These are phyloP conservation scores for Fusarium lyarnte DNA, from an alignment of 2,329 filamentous ascomycete genomes.

Conservation along the genomic window DNA sequence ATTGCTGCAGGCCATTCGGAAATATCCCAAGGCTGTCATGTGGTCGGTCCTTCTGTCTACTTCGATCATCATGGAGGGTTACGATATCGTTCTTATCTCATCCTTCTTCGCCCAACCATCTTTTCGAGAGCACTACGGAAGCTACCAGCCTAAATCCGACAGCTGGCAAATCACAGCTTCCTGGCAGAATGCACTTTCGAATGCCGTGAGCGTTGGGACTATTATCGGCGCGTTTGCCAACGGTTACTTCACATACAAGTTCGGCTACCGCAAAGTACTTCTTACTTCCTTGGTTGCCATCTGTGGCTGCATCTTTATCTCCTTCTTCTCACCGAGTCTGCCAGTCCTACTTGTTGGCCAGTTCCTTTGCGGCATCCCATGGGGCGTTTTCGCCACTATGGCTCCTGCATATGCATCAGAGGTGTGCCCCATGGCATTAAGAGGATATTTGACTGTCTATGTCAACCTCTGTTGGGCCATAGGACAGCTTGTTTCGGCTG, in stretches of 20 bases:
- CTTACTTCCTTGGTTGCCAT: conserved; percentile 47
- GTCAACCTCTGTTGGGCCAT: conserved; percentile 57
- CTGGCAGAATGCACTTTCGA: conserved; percentile 21
- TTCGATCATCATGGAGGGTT: conserved; percentile 51
- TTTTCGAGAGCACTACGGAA: conserved; percentile 42
- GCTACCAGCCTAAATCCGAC: conserved; percentile 16
- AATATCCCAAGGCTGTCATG: conserved; percentile 28
- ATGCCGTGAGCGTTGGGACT: conserved; percentile 18
- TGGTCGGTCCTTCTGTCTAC: conserved; percentile 40
- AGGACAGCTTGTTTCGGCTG: conserved; percentile 53
- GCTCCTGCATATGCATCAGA: conserved; percentile 57
- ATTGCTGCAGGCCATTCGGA: conserved; percentile 21
- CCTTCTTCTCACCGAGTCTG: conserved; percentile 49
- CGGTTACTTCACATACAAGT: conserved; percentile 34
- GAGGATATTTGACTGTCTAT: conserved; percentile 54
- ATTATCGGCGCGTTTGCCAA: conserved; percentile 39
- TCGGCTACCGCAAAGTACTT: conserved; percentile 58
- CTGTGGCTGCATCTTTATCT: conserved; percentile 44
- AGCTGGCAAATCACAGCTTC: conserved; percentile 22
- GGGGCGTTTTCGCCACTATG: conserved; percentile 56
- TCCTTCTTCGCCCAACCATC: conserved; percentile 46
- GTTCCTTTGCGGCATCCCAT: conserved; percentile 56
- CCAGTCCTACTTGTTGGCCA: conserved; percentile 56
- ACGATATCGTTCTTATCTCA: conserved; percentile 43
- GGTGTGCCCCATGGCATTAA: conserved; percentile 54